Base-by-base conservation (phyloP, 2,329 filamentous ascomycete species). In the Bisporella sp. region DNA sequence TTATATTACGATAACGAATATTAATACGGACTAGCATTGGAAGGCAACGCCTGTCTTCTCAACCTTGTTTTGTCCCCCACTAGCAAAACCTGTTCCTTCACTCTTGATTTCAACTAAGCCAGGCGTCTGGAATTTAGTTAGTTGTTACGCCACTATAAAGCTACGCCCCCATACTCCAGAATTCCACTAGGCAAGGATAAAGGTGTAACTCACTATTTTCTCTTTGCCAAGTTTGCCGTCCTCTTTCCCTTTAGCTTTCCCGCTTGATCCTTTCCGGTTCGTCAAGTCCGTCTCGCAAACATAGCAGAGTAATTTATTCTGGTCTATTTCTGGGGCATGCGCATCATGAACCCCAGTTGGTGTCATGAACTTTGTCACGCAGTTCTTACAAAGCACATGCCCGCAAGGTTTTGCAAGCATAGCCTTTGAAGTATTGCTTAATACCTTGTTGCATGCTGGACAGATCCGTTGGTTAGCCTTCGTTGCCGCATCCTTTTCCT, bases 351-450 rank as follows among this genome's bases (percentile, higher is more conserved):
- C 73, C 57, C 63, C 73, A 50, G 68, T 71, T 41, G 81, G 77
- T 6, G 76, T 77, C 75, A 96, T 84, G 67, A 97, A 95, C 63
- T 90, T 87, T 49, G 84, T 79, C 12, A 91, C 85, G 63, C 92
- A 96, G 39, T 79, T 84, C 61, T 87, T 85, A 68, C 92, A 99
- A 28, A 96, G 69, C 1, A 97, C 90, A 65, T 99, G 92, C 0
- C 92, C 92, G 62, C 92, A 99, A 0, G 88, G 87, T 65, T 89
- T 91, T 2, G 88, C 84, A 47, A 96, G 73, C 66, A 91, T 81
- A 1, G 91, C 88, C 64, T 86, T 88, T 4, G 87, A 87, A 3
- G 87, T 78, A 64, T 97, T 97, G 44, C 81, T 86, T 9, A 97
- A 75, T 1, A 73, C 77, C 68, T 95, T 96, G 57, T 86, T 82